phyloP scores from a whole-genome alignment of 305 asterid genomes.

The Ajuga reptans region DNA sequence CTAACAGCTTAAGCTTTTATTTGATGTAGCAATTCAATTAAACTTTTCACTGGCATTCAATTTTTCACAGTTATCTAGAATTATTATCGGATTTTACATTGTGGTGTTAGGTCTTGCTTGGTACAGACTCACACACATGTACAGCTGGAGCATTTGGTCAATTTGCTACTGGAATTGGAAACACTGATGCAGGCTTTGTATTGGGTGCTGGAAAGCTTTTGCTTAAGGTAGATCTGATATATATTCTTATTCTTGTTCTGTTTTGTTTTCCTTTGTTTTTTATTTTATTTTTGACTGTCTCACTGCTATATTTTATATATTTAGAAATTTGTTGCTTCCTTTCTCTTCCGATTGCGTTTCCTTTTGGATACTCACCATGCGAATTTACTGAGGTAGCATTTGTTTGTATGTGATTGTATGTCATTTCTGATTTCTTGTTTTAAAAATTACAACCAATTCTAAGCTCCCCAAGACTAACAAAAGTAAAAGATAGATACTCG shows the following conservation, averaged over 20 bases:
- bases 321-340: neutral
- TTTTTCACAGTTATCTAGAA: no score
- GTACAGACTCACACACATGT: slow-evolving; percentile 90
- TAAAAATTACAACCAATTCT: neutral
- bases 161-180: slow-evolving; percentile 91
- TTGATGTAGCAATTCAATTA: neutral
- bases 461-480: neutral
- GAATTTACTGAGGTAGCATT: neutral
- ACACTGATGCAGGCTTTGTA: slow-evolving; percentile 85
- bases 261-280: neutral
- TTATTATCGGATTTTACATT: neutral
- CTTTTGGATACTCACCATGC: neutral
- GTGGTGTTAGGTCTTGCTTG: slow-evolving; percentile 60
- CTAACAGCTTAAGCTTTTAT: neutral
- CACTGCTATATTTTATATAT: neutral
- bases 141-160: slow-evolving; percentile 98
- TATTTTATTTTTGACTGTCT: neutral
- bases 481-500: neutral
- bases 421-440: no score
- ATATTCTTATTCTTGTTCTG: neutral
- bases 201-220: slow-evolving; percentile 72
- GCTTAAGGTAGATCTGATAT: slow-evolving; percentile 50
- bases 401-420: neutral
- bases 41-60: neutral
- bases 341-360: neutral